A percentile compares a stretch with the other conserved stretches of the same genome.
Conservation (phyloP, 257 asterid species). For the Jaltomata sinuosa region DNA sequence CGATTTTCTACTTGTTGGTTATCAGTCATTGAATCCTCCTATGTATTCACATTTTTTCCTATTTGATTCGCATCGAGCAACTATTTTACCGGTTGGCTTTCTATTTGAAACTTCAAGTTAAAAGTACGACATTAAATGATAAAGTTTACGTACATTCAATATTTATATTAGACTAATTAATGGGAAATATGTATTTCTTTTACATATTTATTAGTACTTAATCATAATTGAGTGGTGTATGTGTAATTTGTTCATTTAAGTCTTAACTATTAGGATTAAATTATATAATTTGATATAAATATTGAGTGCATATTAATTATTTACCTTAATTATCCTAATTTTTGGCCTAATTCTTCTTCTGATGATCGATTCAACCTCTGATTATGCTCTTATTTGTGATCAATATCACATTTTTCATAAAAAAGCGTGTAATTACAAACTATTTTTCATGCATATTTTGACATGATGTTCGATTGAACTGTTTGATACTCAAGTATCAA, state of each 20-base stretch:
- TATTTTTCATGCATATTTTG: too few species aligned
- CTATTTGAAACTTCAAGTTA: not conserved
- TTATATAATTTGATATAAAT: too few species aligned
- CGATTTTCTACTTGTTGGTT: not conserved
- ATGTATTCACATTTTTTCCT: not conserved
- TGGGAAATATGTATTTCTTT: not conserved
- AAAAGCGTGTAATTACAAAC: too few species aligned
- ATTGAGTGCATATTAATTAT: too few species aligned
- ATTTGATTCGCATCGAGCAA: not conserved
- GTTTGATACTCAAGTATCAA: too few species aligned
- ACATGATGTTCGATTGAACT: too few species aligned
- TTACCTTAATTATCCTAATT: too few species aligned
- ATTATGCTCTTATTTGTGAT: too few species aligned
- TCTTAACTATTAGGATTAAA: too few species aligned
- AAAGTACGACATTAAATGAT: not conserved
- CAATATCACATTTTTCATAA: too few species aligned
- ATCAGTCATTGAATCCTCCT: not conserved
- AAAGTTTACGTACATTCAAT: not conserved
- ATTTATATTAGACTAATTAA: not conserved
- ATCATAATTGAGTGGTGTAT: not conserved
- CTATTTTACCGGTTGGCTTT: not conserved
- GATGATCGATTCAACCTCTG: too few species aligned
- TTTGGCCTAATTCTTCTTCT: too few species aligned
- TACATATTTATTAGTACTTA: not conserved
- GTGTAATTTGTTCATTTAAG: not conserved